phyloP scores from a whole-genome alignment of 768 basidiomycete species.

The Leccinum fibrillosum region DNA sequence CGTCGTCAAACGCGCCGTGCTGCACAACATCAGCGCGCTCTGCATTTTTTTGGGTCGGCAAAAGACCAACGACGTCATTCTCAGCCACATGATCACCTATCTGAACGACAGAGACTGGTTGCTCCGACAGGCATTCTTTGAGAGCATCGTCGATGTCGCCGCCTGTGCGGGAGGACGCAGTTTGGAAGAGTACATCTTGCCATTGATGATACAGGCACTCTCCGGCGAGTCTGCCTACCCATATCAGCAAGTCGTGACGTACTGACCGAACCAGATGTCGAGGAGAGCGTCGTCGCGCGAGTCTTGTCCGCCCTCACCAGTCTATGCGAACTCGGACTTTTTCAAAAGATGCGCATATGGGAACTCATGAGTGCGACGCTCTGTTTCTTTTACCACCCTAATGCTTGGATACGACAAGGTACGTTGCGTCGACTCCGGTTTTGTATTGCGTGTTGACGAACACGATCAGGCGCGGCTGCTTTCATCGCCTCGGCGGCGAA shows the following conservation, averaged over 20 bases:
- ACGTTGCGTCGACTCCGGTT: conserved; percentile 2
- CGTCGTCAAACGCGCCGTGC: conserved; percentile 86
- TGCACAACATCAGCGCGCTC: conserved; percentile 81
- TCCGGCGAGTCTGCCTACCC: conserved; percentile 56
- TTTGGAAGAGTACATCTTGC: conserved; percentile 95
- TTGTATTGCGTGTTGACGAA: not conserved
- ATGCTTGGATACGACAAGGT: conserved; percentile 95
- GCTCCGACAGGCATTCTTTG: conserved; percentile 88
- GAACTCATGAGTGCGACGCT: conserved; percentile 87
- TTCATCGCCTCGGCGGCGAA: conserved; percentile 86
- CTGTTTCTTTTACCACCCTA: conserved; percentile 93
- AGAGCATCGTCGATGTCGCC: conserved; percentile 93
- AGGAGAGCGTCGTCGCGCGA: conserved; percentile 90
- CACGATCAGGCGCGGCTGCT: conserved; percentile 68
- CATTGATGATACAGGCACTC: conserved; percentile 91
- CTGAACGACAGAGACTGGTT: conserved; percentile 92
- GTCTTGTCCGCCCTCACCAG: conserved; percentile 87
- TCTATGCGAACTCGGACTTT: conserved; percentile 84
- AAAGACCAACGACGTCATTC: conserved; percentile 89
- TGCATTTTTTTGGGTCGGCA: conserved; percentile 93
- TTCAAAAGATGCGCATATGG: conserved; percentile 96
- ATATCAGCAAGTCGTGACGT: not conserved
- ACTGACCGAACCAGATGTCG: conserved; percentile 64
- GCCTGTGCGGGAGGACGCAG: conserved; percentile 89
- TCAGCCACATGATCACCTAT: conserved; percentile 85